Conservation (phyloP, 2,329 filamentous ascomycete genomes). For the Nothophaeocryptopus gaeumannii region DNA sequence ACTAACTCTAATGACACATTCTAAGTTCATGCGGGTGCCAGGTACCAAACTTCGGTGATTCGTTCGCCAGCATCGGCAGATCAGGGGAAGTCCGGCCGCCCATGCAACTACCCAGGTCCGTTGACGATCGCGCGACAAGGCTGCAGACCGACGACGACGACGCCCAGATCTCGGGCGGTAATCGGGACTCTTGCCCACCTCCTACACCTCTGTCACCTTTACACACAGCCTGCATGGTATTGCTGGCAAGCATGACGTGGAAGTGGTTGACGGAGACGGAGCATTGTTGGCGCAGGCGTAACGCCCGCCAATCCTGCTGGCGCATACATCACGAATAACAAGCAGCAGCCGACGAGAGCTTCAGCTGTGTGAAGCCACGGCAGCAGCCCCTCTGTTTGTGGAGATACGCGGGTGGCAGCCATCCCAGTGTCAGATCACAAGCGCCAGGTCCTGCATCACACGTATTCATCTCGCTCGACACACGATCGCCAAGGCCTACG, state of each 20-base stretch:
- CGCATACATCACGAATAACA: background rate
- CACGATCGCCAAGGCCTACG: background rate
- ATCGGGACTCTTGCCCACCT: too few species aligned
- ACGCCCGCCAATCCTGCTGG: background rate
- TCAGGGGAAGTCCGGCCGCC: too few species aligned
- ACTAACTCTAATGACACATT: too few species aligned
- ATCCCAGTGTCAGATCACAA: background rate
- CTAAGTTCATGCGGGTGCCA: too few species aligned
- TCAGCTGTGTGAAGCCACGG: background rate
- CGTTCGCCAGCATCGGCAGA: too few species aligned
- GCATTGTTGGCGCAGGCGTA: background rate
- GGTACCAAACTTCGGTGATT: too few species aligned
- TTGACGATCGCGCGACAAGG: too few species aligned
- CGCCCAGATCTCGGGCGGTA: too few species aligned
- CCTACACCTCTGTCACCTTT: too few species aligned
- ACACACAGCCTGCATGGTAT: background rate
- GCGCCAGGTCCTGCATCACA: constrained; percentile 1
- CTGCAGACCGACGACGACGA: too few species aligned
- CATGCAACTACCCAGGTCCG: too few species aligned
- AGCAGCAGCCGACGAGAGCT: background rate
- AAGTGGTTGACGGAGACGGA: background rate
- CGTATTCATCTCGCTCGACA: constrained; percentile 1
- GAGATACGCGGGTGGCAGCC: constrained; percentile 1
- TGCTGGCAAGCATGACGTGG: background rate
- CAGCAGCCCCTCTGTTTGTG: background rate